These are phyloP conservation scores for Solanum hybrid DNA, from an alignment of 305 asterid species.

Conservation along the genomic window DNA sequence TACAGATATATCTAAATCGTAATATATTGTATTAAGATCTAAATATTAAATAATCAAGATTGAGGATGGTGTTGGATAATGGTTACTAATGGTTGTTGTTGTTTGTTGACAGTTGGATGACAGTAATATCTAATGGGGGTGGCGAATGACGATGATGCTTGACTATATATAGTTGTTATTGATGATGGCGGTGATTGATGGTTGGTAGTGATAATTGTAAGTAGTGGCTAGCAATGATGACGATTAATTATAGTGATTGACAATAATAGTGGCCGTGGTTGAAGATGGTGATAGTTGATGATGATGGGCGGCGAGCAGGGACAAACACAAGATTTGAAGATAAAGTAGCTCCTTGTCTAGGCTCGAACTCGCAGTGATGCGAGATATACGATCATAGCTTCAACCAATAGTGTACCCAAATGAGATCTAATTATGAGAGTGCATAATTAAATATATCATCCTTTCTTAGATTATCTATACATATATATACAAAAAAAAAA, in stretches of 20 bases:
- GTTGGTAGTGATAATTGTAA: not conserved
- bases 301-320: not conserved
- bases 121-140: not conserved
- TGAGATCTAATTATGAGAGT: no score
- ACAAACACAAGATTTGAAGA: not conserved
- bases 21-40: no score
- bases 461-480: no score
- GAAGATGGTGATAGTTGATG: not conserved
- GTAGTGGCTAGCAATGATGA: not conserved
- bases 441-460: not conserved
- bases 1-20: no score
- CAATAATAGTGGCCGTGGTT: not conserved
- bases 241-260: not conserved
- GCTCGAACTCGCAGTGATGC: not conserved
- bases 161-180: not conserved
- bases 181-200: not conserved
- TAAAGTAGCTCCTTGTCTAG: not conserved
- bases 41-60: no score
- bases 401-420: not conserved
- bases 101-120: not conserved
- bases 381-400: not conserved
- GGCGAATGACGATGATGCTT: not conserved
- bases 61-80: not conserved
- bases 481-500: no score
- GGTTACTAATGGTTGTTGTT: not conserved